Conservation (phyloP, 352 stramenopile genomes). For the Pythium sp. region DNA sequence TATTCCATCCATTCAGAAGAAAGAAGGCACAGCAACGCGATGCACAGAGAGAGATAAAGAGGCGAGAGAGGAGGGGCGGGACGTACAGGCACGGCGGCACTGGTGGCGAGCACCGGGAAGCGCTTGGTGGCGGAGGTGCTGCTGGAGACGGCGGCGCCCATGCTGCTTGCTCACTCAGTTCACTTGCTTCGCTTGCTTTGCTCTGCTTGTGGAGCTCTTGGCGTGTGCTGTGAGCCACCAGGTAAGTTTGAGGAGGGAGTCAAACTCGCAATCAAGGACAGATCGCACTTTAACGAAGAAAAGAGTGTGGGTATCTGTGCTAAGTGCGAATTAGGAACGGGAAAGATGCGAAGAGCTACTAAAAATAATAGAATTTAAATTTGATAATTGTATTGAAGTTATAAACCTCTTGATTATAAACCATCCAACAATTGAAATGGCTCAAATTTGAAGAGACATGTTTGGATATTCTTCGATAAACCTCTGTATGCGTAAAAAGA, state of each 20-base stretch:
- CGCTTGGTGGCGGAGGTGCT: constrained; percentile 22
- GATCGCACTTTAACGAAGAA: not conserved
- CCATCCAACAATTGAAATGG: no score
- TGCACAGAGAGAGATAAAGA: constrained; percentile 1
- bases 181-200: not conserved
- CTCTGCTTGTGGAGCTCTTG: constrained; percentile 8
- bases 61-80: not conserved
- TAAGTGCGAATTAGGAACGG: not conserved
- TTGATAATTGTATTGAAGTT: not conserved
- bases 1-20: not conserved
- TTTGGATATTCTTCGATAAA: no score
- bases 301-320: not conserved
- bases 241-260: not conserved
- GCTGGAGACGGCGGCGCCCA: constrained; percentile 54
- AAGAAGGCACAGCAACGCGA: not conserved
- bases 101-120: constrained; percentile 72
- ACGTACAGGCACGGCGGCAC: constrained; percentile 48
- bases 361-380: not conserved
- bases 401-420: no score
- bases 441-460: no score
- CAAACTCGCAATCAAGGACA: not conserved
- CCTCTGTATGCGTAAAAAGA: no score
- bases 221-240: constrained; percentile 18
- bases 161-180: constrained; percentile 17
- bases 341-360: not conserved